Base-by-base conservation (phyloP, 176 grass and related monocot genomes). In the Eleusine indica region DNA sequence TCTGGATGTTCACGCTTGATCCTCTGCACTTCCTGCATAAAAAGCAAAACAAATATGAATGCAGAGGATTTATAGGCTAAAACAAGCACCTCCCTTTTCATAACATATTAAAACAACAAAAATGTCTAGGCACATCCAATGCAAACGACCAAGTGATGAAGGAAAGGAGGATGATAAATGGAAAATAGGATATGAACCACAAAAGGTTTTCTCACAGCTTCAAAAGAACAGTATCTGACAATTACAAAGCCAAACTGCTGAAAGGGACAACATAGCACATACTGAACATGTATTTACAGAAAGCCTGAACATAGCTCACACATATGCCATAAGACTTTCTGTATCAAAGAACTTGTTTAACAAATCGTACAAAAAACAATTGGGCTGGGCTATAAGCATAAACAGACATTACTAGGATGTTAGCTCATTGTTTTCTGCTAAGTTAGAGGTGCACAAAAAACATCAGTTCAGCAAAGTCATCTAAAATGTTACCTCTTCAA, bases 1-100 rank as follows among this genome's bases (percentile, higher is more conserved):
- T 93, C 88, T 30, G 90, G 92, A 87, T 97, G 95, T 49, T 97
- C 95, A 30, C 38, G 71, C 76, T 86, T 97, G 68, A 97, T 94
- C 74, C 95, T 91, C 47, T 83, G 81, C n/a, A 97, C 90, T 90
- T 97, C 95, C 95, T 97, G 85, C 83, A 80, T 19, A 80, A 65
- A 29, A 56, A 60, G 21, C 78, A 0, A 69, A 68, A 70, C 78
- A 9, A 73, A 35, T 7, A 73, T 60, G 15, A 82, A 74, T 4
- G 48, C 60, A 64, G 44, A 51, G 43, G 9, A 52, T 18, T 61
- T 56, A 71, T 57, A 44, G 37, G 4, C 3, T 66, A 62, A 75
- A 84, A 32, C 13, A 30, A 30, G 15, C 4, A 61, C 47, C 22
- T 12, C 9, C 9, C 2, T 10, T 2, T 47, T 47, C 44, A 47